Conservation (phyloP, 306 rosid genomes). For the Rosa multiflora region DNA sequence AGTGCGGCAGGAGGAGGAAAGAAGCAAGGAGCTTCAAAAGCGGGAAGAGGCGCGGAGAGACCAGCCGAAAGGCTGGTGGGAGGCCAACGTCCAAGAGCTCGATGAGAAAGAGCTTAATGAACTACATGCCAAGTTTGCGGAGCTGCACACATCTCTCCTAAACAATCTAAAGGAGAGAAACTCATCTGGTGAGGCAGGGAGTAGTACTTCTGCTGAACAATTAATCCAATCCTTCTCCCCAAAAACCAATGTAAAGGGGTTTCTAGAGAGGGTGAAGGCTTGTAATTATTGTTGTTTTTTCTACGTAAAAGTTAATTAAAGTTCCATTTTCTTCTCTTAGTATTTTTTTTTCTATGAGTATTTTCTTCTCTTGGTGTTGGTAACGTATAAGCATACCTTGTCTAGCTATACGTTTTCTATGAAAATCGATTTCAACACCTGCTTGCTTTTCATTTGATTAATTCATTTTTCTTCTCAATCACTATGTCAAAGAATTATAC, state of each 20-base stretch:
- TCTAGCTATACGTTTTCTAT: background rate
- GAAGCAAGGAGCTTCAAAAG: background rate
- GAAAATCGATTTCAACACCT: too few species aligned
- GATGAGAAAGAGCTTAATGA: background rate
- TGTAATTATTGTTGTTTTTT: background rate
- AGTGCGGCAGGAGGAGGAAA: background rate
- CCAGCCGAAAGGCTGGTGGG: background rate
- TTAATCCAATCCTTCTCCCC: background rate
- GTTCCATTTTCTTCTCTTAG: background rate
- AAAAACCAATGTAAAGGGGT: background rate
- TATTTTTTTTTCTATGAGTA: too few species aligned
- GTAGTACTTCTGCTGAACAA: background rate
- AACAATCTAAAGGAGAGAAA: background rate
- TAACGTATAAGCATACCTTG: background rate
- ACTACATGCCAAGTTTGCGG: background rate
- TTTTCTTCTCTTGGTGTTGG: background rate
- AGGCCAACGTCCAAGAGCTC: background rate
- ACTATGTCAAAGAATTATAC: too few species aligned
- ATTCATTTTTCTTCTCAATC: too few species aligned
- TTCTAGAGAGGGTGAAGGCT: background rate
- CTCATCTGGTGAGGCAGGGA: background rate
- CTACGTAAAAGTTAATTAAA: background rate
- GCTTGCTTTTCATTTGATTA: too few species aligned
- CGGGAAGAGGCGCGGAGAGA: background rate
- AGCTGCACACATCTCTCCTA: background rate